phyloP scores from a whole-genome alignment of 495 filamentous ascomycete genomes.

The Glutinoglossum americanum region DNA sequence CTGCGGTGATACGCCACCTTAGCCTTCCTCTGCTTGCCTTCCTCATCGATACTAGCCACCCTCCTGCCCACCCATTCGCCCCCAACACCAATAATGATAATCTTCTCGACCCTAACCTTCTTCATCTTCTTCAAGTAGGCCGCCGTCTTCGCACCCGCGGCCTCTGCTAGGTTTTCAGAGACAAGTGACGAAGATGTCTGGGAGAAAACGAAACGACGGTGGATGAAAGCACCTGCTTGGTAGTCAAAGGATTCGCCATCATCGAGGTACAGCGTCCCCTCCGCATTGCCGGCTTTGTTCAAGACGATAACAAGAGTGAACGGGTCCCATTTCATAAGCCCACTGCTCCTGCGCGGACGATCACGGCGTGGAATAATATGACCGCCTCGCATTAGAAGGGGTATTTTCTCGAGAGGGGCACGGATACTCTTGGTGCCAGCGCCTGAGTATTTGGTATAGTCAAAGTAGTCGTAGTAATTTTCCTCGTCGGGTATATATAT shows the following conservation, averaged over 20 bases:
- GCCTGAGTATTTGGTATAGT: constrained; percentile 51
- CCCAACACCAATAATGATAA: constrained; percentile 53
- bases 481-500: constrained; percentile 75
- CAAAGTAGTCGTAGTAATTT: constrained; percentile 87
- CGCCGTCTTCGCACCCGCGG: constrained; percentile 28
- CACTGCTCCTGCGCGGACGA: constrained; percentile 58
- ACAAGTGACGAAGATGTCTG: constrained; percentile 13
- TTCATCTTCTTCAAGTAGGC: constrained; percentile 58
- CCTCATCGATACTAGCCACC: constrained; percentile 44
- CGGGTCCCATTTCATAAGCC: constrained; percentile 81
- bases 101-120: constrained; percentile 54
- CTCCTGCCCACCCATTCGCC: constrained; percentile 45
- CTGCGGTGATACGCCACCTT: constrained; percentile 39
- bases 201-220: constrained; percentile 53
- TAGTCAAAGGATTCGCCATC: constrained; percentile 88
- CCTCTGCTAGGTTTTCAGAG: constrained; percentile 19
- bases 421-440: constrained; percentile 37
- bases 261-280: constrained; percentile 73
- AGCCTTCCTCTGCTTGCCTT: constrained; percentile 28
- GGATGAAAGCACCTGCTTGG: constrained; percentile 63
- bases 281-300: constrained; percentile 45
- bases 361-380: constrained; percentile 84
- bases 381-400: constrained; percentile 76
- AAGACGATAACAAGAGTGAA: constrained; percentile 75
- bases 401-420: constrained; percentile 67